A percentile compares a stretch with the other conserved stretches of the same genome.
Evolutionary conservation across 345 rosid species (phyloP).

Genomic region (Pugionium dolabratum): DNA sequence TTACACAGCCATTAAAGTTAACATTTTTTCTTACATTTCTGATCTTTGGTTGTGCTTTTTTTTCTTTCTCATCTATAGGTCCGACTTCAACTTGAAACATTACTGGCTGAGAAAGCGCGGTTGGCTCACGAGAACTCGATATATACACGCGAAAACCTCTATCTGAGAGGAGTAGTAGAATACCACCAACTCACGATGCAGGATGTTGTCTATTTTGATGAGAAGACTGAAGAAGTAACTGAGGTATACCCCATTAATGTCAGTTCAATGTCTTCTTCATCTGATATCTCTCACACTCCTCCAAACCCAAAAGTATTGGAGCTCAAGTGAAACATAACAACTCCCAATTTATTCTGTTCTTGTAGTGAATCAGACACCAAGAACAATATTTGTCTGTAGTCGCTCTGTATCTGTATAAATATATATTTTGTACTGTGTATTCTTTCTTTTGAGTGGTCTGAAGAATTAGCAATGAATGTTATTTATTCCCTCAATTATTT

Average conservation of each 20-base stretch:
- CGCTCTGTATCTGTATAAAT: conserved; percentile 37
- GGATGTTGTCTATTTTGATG: conserved; percentile 88
- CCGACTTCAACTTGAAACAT: conserved; percentile 89
- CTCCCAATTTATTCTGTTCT: conserved; percentile 2
- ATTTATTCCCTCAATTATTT: conserved; percentile 17
- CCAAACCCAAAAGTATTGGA: conserved; percentile 33
- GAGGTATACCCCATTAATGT: conserved; percentile 77
- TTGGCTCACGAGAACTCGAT: conserved; percentile 92
- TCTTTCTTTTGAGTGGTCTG: conserved; percentile 19
- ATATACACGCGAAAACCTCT: conserved; percentile 83
- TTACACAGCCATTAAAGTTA: background rate
- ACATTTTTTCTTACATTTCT: conserved; percentile 1
- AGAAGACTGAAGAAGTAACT: conserved; percentile 76
- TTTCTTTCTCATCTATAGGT: conserved; percentile 35
- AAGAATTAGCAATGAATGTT: conserved; percentile 22
- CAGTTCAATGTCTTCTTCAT: conserved; percentile 43
- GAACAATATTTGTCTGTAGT: conserved; percentile 27
- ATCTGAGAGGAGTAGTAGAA: conserved; percentile 88
- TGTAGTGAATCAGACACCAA: conserved; percentile 32
- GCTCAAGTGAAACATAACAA: conserved; percentile 30
- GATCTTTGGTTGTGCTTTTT: background rate
- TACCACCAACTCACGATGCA: conserved; percentile 98
- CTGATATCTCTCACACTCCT: conserved; percentile 27
- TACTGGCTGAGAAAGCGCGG: conserved; percentile 92
- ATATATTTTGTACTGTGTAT: conserved; percentile 13